Evolutionary conservation across 208 protist species (phyloP).

Genomic region (Zelonia costaricensis): DNA sequence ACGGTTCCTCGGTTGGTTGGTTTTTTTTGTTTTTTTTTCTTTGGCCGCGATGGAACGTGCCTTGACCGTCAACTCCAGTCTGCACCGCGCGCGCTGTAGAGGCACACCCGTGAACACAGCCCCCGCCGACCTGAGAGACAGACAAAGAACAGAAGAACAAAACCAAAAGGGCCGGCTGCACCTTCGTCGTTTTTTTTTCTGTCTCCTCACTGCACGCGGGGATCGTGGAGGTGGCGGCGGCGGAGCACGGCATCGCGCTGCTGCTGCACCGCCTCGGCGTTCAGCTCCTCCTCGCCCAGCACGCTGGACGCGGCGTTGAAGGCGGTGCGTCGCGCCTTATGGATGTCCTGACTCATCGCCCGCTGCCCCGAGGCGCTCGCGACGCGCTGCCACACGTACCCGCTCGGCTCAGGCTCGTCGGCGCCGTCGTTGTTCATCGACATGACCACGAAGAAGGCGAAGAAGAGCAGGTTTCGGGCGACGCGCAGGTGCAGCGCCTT

Average conservation of each 20-base stretch:
- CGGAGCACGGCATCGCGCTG: conserved; percentile 83
- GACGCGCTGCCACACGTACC: conserved; percentile 75
- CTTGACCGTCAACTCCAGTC: too few species aligned
- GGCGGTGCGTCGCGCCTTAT: conserved; percentile 52
- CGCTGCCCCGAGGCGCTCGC: conserved; percentile 47
- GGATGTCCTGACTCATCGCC: conserved; percentile 64
- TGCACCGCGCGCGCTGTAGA: too few species aligned
- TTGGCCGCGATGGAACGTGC: too few species aligned
- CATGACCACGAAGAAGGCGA: conserved; percentile 69
- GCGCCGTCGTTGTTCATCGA: conserved; percentile 42
- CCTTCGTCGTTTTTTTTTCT: too few species aligned
- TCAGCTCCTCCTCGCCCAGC: conserved; percentile 78
- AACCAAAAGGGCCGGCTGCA: too few species aligned
- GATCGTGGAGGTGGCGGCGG: conserved; percentile 79
- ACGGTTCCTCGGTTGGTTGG: too few species aligned
- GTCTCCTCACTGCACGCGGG: conserved; percentile 45
- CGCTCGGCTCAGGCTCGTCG: conserved; percentile 46
- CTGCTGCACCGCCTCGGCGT: conserved; percentile 70
- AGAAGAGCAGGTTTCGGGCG: conserved; percentile 70
- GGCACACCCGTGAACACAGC: too few species aligned
- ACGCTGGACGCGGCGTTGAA: conserved; percentile 66
- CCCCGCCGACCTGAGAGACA: too few species aligned
- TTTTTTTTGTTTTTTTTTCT: too few species aligned
- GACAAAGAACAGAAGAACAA: too few species aligned
- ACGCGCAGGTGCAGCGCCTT: conserved; percentile 55